Base-by-base conservation (phyloP, 352 stramenopile species). In the Pythium aphanidermatum region DNA sequence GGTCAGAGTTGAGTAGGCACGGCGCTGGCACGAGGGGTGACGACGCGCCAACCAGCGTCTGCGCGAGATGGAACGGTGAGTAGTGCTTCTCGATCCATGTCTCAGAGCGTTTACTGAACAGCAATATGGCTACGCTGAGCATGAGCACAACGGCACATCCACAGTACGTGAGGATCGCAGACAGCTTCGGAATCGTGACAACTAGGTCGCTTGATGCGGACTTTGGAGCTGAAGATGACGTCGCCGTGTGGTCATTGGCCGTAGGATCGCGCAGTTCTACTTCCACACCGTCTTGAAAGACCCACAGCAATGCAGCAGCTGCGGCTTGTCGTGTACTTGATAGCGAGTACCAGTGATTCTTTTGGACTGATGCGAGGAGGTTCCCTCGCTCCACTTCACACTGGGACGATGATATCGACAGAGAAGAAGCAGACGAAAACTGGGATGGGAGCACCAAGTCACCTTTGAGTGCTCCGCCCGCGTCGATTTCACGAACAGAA, bases 71-170 rank as follows among this genome's bases (percentile, higher is more conserved):
- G 42, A 51, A 46, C 16, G 55, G 55, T 32, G 27, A 35, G 9
- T 50, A 53, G 47, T 55, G 29, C 29, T 58, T 53, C 43, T 63
- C 55, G 47, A 63, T 46, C 9, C 43, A 48, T 6, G 47, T 49
- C 55, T 63, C 55, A 37, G 48, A 34, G 23, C 32, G 47, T 19
- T 58, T 57, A 36, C 55, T 51, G 30, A 63, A 63, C 34, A 63
- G 47, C 47, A 53, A 11, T 3, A 63, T 26, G 26, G 20, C 41
- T 17, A 63, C 47, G 25, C 41, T 53, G 5, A 63, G 42, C 17
- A 63, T 28, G 5, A 54, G 24, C 16, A 63, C 36, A 26, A 63
- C 27, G 2, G 43, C 38, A 21, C 55, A 58, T 2, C 47, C 55
- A 23, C 27, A 40, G 43, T 63, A 63, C 1, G 47, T 46, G 13